Percentiles rank a stretch among this genome's conserved stretches.
phyloP scores from a whole-genome alignment of 352 stramenopile species.

The Phytophthora podocarpi region DNA sequence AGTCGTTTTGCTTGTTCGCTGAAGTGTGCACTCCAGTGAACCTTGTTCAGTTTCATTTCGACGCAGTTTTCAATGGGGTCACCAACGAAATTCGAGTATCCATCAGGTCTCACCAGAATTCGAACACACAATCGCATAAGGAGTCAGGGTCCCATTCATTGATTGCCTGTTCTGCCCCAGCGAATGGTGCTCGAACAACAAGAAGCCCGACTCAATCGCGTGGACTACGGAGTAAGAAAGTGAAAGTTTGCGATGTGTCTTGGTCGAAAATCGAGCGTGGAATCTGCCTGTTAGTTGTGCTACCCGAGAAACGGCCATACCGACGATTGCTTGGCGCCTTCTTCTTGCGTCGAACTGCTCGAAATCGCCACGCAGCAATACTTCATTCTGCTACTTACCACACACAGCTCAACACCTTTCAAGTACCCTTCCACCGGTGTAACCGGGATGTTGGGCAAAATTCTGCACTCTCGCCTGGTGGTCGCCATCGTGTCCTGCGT shows the following conservation, averaged over 20 bases:
- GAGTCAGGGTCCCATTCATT: constrained; percentile 13
- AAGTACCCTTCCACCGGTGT: neutral
- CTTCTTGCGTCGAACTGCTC: neutral
- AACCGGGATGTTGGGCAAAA: constrained; percentile 23
- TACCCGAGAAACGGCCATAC: constrained; percentile 10
- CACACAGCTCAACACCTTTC: constrained; percentile 4
- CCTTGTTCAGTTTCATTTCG: constrained; percentile 28
- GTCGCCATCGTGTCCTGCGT: constrained; percentile 5
- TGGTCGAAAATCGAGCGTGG: constrained; percentile 8
- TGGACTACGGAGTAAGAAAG: neutral
- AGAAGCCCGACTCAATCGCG: constrained; percentile 14
- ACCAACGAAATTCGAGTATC: constrained; percentile 16
- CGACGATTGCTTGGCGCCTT: neutral
- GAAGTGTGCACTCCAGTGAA: neutral
- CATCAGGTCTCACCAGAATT: constrained; percentile 12
- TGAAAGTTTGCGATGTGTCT: constrained; percentile 13
- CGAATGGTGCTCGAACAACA: constrained; percentile 27
- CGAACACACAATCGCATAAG: constrained; percentile 17
- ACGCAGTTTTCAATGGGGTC: neutral
- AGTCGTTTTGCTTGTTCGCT: constrained; percentile 14
- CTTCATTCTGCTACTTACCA: constrained; percentile 28
- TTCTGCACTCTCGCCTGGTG: constrained; percentile 11
- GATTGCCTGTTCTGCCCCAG: constrained; percentile 1
- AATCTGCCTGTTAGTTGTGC: neutral
- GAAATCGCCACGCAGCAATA: neutral